Evolutionary conservation across 2,329 filamentous ascomycete species (phyloP).

Genomic region (Diaporthe vaccinii): DNA sequence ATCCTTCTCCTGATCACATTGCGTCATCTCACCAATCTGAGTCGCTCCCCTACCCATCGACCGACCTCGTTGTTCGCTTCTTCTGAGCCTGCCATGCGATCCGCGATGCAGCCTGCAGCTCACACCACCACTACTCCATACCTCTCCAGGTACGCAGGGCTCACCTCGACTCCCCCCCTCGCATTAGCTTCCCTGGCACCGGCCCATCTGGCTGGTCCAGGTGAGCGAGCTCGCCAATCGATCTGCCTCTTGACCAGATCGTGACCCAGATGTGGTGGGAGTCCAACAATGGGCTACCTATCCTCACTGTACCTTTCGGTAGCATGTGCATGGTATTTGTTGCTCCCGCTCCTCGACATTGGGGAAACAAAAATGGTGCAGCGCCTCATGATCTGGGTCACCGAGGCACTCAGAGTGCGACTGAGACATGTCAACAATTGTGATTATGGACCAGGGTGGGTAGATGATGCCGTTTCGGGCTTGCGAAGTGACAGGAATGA

Average conservation of each 20-base stretch:
- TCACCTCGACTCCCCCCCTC: neutral
- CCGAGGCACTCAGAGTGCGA: slow-evolving; percentile 1
- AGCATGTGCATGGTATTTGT: neutral
- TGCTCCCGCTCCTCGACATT: neutral
- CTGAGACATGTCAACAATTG: slow-evolving; percentile 11
- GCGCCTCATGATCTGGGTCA: slow-evolving; percentile 9
- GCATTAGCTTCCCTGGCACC: neutral
- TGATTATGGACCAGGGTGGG: neutral
- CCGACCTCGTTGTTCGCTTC: neutral
- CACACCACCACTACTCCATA: neutral
- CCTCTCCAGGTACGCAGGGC: neutral
- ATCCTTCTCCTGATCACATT: slow-evolving; percentile 14
- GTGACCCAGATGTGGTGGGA: neutral
- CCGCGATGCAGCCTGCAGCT: slow-evolving; percentile 7
- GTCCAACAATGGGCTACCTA: neutral
- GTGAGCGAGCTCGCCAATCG: slow-evolving; percentile 11
- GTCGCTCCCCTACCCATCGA: slow-evolving; percentile 3
- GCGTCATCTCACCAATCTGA: slow-evolving; percentile 26
- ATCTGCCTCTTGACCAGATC: neutral
- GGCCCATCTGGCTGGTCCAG: neutral
- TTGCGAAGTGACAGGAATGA: neutral
- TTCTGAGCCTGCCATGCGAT: slow-evolving; percentile 5
- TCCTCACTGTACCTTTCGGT: neutral
- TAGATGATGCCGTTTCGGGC: slow-evolving; percentile 15
- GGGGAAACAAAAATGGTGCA: neutral